Base-by-base conservation (phyloP, 768 basidiomycete species). In the Multifurca ochricompacta region DNA sequence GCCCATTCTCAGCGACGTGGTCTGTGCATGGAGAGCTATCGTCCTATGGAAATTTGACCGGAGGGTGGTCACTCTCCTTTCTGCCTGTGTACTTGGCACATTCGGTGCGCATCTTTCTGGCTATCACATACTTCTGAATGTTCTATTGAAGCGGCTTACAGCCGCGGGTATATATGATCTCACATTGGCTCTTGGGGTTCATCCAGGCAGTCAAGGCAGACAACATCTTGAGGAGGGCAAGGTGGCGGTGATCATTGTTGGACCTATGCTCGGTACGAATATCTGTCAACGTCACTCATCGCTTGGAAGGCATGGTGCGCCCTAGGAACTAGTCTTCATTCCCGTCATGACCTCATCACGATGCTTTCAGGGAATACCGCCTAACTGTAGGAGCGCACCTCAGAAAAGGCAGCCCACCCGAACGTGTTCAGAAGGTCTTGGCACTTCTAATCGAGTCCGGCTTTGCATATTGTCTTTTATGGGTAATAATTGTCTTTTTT, bases 281-380 rank as follows among this genome's bases (percentile, higher is more conserved):
- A 8, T 57, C 11, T 57, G 13, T 52, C 56, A 8, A 57, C 56
- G 23, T 35, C 27, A 0, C 31, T 57, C 8, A 57, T 57, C 39
- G 56, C 50, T 18, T 57, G 56, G 56, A 57, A 57, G 34, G 56
- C 56, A 19, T 57, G 56, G 56, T 57, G 27, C 27, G 56, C 7
- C 16, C 9, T 4, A 3, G 18, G 14, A n/a, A 19, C 11, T 7
- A 9, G n/a, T 37, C 18, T 36, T 6, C 31, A 6, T 37, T 21
- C 1, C 31, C 21, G 11, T 48, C 35, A 6, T n/a, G 28, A 1
- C 3, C 21, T 39, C 28, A 41, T 44, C 21, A 49, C 27, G 1
- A 7, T 9, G 2, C 25, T 13, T 6, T 13, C 34, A 52, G 56
- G 56, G 42, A 47, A 19, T 52, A 36, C 31, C 56, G 56, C 39